A percentile compares a stretch with the other conserved stretches of the same genome.
Conservation (phyloP, 1,139 yeast species). For the Suhomyces ambrosiae region DNA sequence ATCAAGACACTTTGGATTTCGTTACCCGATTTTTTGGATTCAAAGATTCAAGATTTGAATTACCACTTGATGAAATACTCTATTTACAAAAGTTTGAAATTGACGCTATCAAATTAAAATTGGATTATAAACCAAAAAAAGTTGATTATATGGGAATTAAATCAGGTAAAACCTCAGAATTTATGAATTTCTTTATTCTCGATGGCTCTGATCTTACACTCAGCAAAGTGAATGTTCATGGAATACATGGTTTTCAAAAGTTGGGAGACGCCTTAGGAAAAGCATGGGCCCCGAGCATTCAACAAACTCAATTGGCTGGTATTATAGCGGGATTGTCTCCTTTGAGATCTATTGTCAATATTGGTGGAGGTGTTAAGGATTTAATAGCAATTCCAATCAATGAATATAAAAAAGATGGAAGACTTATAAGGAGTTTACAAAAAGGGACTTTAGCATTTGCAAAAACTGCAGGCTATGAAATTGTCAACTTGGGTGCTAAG, state of each 20-base stretch:
- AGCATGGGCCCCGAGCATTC: slow-evolving; percentile 87
- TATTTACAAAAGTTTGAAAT: slow-evolving; percentile 72
- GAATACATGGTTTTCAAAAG: slow-evolving; percentile 71
- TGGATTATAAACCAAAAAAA: slow-evolving; percentile 92
- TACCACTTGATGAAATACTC: slow-evolving; percentile 60
- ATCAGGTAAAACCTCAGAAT: slow-evolving; percentile 84
- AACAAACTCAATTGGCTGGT: slow-evolving; percentile 73
- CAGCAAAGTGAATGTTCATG: slow-evolving; percentile 65
- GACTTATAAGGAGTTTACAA: slow-evolving; percentile 68
- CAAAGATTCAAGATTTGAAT: slow-evolving; percentile 66
- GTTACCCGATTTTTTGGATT: slow-evolving; percentile 78
- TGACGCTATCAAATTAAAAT: slow-evolving; percentile 60
- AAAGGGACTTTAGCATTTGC: slow-evolving; percentile 81
- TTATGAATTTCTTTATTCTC: slow-evolving; percentile 82
- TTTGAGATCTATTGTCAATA: slow-evolving; percentile 70
- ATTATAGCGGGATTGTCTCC: slow-evolving; percentile 81
- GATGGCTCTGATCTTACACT: slow-evolving; percentile 80
- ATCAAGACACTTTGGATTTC: slow-evolving; percentile 91
- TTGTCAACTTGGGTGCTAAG: slow-evolving; percentile 80
- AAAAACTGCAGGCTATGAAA: slow-evolving; percentile 76
- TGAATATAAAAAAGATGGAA: slow-evolving; percentile 74
- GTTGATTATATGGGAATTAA: slow-evolving; percentile 80
- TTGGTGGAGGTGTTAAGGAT: slow-evolving; percentile 78
- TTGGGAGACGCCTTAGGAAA: slow-evolving; percentile 58
- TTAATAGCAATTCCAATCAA: slow-evolving; percentile 71